phyloP scores from a whole-genome alignment of 1,284 basidiomycete species.

The Malassezia sp. region DNA sequence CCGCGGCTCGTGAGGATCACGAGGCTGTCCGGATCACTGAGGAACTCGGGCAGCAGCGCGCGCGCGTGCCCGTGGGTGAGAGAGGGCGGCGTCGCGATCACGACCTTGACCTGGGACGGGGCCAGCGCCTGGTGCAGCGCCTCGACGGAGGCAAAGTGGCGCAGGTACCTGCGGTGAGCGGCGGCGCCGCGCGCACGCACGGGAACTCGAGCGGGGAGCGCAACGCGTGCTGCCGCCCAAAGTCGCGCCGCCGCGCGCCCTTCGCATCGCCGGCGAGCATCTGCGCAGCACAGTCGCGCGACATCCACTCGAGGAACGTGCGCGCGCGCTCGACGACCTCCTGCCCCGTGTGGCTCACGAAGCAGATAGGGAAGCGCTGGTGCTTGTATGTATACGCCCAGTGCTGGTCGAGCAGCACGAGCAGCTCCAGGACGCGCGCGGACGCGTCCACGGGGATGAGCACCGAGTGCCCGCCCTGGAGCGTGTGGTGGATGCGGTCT shows the following conservation, averaged over 20 bases:
- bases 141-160: constrained; percentile 73
- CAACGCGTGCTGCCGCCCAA: constrained; percentile 2
- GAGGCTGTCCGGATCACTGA: constrained; percentile 54
- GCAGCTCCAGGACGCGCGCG: constrained; percentile 79
- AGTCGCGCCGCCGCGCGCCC: constrained; percentile 12
- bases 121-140: constrained; percentile 71
- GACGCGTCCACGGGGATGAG: constrained; percentile 87
- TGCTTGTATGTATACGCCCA: constrained; percentile 75
- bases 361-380: constrained; percentile 56
- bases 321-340: constrained; percentile 90
- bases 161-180: too few species aligned
- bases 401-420: constrained; percentile 91
- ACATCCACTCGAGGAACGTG: constrained; percentile 98
- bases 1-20: constrained; percentile 47
- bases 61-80: constrained; percentile 86
- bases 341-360: constrained; percentile 75
- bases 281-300: constrained; percentile 62
- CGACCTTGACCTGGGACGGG: constrained; percentile 63
- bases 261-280: constrained; percentile 20
- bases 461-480: constrained; percentile 67
- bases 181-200: too few species aligned
- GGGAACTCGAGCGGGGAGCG: constrained; percentile 34
- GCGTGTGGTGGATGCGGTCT: constrained; percentile 68
- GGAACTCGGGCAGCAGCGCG: constrained; percentile 71
- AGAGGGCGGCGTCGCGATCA: constrained; percentile 80